These are phyloP conservation scores for Fusarium siculi DNA, from an alignment of 2,329 filamentous ascomycete genomes.

Conservation along the genomic window DNA sequence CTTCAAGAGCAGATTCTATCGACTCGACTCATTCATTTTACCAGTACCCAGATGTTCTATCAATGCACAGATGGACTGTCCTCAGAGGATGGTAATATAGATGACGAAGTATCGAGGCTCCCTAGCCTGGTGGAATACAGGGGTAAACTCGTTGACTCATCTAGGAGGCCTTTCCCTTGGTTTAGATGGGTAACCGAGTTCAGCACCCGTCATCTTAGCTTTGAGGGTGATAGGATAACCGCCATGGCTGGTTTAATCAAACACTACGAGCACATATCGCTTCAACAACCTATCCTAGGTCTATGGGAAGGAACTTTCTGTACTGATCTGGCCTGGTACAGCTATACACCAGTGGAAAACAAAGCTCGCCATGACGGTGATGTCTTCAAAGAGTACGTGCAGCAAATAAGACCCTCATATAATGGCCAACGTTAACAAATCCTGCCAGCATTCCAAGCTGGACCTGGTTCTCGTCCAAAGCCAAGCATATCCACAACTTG, in stretches of 20 bases:
- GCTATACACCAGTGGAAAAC: neutral
- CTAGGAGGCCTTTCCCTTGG: neutral
- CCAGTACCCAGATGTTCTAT: neutral
- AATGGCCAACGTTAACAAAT: fast-evolving
- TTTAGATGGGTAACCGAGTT: fast-evolving
- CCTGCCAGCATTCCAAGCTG: neutral
- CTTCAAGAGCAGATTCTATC: neutral
- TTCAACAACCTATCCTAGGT: neutral
- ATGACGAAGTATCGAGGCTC: fast-evolving
- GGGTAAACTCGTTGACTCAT: too few relatives aligned
- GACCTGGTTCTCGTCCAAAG: neutral
- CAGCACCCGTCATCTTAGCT: fast-evolving
- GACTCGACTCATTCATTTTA: neutral
- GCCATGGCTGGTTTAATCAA: neutral
- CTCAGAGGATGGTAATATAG: fast-evolving
- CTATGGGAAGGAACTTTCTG: fast-evolving
- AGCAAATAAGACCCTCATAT: neutral
- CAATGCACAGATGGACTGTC: fast-evolving
- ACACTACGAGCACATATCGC: neutral
- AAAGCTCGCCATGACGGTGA: neutral
- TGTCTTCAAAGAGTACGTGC: neutral
- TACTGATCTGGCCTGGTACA: fast-evolving
- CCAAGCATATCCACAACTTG: fast-evolving
- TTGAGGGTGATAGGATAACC: fast-evolving
- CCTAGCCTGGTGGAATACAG: too few relatives aligned